These are phyloP conservation scores for Hypoxylon fuscum DNA, from an alignment of 495 filamentous ascomycete genomes.

Conservation along the genomic window DNA sequence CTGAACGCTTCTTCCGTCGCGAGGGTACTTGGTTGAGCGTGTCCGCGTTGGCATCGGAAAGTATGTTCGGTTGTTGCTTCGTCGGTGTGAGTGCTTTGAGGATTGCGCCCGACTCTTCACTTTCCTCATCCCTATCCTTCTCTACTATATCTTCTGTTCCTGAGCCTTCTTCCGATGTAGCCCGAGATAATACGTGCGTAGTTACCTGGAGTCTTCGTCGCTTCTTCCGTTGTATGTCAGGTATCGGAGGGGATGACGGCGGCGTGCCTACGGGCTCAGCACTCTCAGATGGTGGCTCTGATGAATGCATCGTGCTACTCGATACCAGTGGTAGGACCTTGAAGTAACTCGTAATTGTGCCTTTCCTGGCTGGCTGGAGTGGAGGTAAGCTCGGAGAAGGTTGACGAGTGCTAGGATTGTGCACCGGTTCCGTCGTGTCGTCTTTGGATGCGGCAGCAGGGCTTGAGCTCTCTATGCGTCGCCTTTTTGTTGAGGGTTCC, in stretches of 20 bases:
- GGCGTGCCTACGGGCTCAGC: constrained; percentile 34
- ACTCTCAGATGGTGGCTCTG: constrained; percentile 23
- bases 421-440: not conserved
- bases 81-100: not conserved
- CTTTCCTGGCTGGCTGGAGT: constrained; percentile 35
- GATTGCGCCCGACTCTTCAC: not conserved
- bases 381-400: constrained; percentile 21
- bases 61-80: not conserved
- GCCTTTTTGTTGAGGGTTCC: constrained; percentile 34
- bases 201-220: constrained; percentile 52
- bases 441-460: not conserved
- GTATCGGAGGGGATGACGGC: constrained; percentile 42
- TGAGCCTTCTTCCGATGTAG: constrained; percentile 15
- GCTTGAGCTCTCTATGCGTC: constrained; percentile 11
- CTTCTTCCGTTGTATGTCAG: constrained; percentile 25
- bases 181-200: constrained; percentile 37
- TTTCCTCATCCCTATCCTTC: not conserved
- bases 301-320: constrained; percentile 16
- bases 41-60: constrained; percentile 18
- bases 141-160: constrained; percentile 1
- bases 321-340: constrained; percentile 38
- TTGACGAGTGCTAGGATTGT: not conserved
- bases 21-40: constrained; percentile 8
- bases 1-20: not conserved
- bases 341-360: constrained; percentile 56